These are phyloP conservation scores for Penicillium sp. DNA, from an alignment of 2,329 filamentous ascomycete genomes.

Conservation along the genomic window DNA sequence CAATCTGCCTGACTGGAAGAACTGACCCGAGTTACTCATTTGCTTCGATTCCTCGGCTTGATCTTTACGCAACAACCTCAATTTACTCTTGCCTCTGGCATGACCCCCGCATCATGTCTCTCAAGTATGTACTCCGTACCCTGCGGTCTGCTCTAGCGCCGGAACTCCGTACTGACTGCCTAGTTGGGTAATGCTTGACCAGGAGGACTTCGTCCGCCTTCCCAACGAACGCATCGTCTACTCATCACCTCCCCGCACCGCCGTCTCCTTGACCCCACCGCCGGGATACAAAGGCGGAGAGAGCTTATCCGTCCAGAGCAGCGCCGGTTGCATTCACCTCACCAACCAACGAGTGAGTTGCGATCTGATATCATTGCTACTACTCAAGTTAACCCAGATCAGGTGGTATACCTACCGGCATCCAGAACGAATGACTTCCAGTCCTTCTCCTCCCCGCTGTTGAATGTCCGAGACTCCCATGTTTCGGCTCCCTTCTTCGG, in stretches of 20 bases:
- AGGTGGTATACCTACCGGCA: conserved; percentile 87
- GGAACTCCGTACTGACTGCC: conserved; percentile 9
- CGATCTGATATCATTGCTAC: conserved; percentile 8
- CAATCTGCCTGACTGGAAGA: background rate
- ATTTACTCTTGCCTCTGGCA: background rate
- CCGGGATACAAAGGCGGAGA: conserved; percentile 65
- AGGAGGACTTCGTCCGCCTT: conserved; percentile 75
- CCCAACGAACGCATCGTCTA: conserved; percentile 81
- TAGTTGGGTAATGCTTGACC: conserved; percentile 90
- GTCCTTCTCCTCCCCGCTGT: conserved; percentile 85
- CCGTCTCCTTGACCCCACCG: conserved; percentile 71
- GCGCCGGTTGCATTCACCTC: conserved; percentile 74
- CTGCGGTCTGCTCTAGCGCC: background rate
- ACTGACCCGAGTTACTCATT: too few relatives aligned
- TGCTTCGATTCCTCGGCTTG: background rate
- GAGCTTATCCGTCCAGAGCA: conserved; percentile 70
- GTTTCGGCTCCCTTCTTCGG: conserved; percentile 90
- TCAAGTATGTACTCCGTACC: conserved; percentile 38
- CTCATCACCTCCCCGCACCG: conserved; percentile 77
- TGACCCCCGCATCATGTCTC: conserved; percentile 27
- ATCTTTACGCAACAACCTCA: background rate
- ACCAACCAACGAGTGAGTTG: conserved; percentile 77
- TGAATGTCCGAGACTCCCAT: conserved; percentile 83
- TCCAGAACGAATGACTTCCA: conserved; percentile 69
- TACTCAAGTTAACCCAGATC: conserved; percentile 14